These are phyloP conservation scores for Fusarium sp. DNA, from an alignment of 2,329 filamentous ascomycete species.

Conservation along the genomic window DNA sequence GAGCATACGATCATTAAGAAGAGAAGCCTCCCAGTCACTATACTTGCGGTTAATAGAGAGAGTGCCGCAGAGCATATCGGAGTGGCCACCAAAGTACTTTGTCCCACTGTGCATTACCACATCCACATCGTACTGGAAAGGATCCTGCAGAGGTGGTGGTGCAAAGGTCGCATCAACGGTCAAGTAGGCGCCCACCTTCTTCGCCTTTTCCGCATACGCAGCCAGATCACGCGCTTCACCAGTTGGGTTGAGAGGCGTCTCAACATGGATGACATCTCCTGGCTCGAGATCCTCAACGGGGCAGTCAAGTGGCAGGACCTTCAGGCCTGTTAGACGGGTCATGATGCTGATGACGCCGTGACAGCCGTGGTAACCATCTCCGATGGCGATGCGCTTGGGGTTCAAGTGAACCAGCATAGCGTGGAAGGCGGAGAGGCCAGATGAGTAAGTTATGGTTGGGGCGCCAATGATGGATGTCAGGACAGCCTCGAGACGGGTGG, in stretches of 20 bases:
- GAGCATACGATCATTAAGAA: slow-evolving; percentile 78
- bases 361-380: slow-evolving; percentile 91
- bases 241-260: slow-evolving; percentile 93
- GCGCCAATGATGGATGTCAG: slow-evolving; percentile 79
- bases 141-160: slow-evolving; percentile 88
- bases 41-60: slow-evolving; percentile 71
- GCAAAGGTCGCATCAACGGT: slow-evolving; percentile 93
- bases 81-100: slow-evolving; percentile 97
- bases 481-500: slow-evolving; percentile 85
- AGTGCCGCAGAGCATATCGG: slow-evolving; percentile 90
- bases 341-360: slow-evolving; percentile 85
- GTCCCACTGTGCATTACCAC: slow-evolving; percentile 92
- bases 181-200: slow-evolving; percentile 77
- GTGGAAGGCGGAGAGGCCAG: slow-evolving; percentile 89
- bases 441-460: slow-evolving; percentile 80
- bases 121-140: slow-evolving; percentile 84
- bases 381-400: slow-evolving; percentile 84
- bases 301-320: slow-evolving; percentile 78
- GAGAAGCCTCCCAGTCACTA: slow-evolving; percentile 67
- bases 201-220: slow-evolving; percentile 78
- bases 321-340: slow-evolving; percentile 78
- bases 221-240: slow-evolving; percentile 82
- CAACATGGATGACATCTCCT: slow-evolving; percentile 89
- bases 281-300: slow-evolving; percentile 72
- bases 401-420: slow-evolving; percentile 86